phyloP scores from a whole-genome alignment of 2,329 filamentous ascomycete species.

The Shiraia bambusicola region DNA sequence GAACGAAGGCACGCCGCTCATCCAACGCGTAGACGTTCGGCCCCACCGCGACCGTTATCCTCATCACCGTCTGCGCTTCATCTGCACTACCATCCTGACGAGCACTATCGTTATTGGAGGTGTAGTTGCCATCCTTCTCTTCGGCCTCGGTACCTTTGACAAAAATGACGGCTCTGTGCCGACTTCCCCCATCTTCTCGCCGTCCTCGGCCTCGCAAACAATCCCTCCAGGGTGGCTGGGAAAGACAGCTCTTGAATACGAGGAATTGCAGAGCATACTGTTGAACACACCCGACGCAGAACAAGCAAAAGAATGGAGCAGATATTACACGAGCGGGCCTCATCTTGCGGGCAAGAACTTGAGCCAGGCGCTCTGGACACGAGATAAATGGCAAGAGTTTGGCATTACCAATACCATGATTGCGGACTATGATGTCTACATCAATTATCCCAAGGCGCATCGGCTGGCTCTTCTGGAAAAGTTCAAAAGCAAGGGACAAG shows the following conservation, averaged over 20 bases:
- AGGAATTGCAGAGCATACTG: slow-evolving; percentile 58
- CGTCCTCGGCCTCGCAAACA: slow-evolving; percentile 26
- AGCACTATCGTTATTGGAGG: slow-evolving; percentile 43
- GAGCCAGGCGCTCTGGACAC: slow-evolving; percentile 55
- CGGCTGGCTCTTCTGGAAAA: slow-evolving; percentile 49
- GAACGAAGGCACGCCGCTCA: slow-evolving; percentile 66
- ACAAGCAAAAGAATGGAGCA: slow-evolving; percentile 53
- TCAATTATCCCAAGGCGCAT: slow-evolving; percentile 54
- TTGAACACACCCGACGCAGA: slow-evolving; percentile 55
- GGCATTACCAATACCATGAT: slow-evolving; percentile 49
- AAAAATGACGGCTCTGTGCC: slow-evolving; percentile 28
- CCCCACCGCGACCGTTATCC: slow-evolving; percentile 53
- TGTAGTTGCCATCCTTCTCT: slow-evolving; percentile 40
- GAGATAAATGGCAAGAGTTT: slow-evolving; percentile 52
- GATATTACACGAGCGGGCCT: slow-evolving; percentile 54
- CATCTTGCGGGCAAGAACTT: slow-evolving; percentile 56
- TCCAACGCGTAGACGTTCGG: slow-evolving; percentile 61
- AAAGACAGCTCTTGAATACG: slow-evolving; percentile 52
- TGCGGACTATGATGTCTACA: slow-evolving; percentile 54
- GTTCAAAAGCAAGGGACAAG: slow-evolving; percentile 57
- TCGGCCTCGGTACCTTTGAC: slow-evolving; percentile 41
- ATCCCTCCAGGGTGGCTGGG: slow-evolving; percentile 43
- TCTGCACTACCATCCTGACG: slow-evolving; percentile 61
- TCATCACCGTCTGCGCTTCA: slow-evolving; percentile 63
- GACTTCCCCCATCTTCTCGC: slow-evolving; percentile 11